These are phyloP conservation scores for Calycina marina DNA, from an alignment of 2,329 filamentous ascomycete genomes.

Conservation along the genomic window DNA sequence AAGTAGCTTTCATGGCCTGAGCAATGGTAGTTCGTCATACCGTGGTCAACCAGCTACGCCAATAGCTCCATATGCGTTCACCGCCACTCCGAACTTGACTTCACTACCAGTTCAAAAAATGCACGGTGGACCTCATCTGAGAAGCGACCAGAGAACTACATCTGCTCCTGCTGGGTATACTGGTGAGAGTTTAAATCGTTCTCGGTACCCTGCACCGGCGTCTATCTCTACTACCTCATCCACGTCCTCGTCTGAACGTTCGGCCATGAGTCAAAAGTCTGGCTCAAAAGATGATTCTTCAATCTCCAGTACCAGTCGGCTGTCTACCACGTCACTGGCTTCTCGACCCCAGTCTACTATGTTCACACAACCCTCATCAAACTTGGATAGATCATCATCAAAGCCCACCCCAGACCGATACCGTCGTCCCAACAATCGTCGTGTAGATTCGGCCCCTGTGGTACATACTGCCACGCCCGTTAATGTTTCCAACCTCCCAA, in stretches of 20 bases:
- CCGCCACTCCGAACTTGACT: slow-evolving; percentile 48
- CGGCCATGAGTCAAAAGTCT: slow-evolving; percentile 26
- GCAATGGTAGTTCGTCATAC: slow-evolving; percentile 33
- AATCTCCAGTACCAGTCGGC: slow-evolving; percentile 25
- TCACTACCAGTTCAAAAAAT: slow-evolving; percentile 26
- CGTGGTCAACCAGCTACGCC: slow-evolving; percentile 36
- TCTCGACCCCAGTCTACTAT: slow-evolving; percentile 26
- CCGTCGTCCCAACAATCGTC: slow-evolving; percentile 47
- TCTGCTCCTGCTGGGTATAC: slow-evolving; percentile 32
- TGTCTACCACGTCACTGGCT: slow-evolving; percentile 12
- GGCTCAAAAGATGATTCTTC: slow-evolving; percentile 39
- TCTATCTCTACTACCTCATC: slow-evolving; percentile 32
- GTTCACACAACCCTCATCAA: too few species aligned
- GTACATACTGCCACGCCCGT: slow-evolving; percentile 17
- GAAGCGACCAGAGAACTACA: slow-evolving; percentile 38
- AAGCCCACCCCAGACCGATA: slow-evolving; percentile 76
- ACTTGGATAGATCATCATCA: too few species aligned
- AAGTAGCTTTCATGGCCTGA: slow-evolving; percentile 35
- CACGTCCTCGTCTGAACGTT: slow-evolving; percentile 22
- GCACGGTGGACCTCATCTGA: slow-evolving; percentile 31
- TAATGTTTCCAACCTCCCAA: slow-evolving; percentile 37
- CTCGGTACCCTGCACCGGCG: slow-evolving; percentile 33
- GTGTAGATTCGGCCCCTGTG: slow-evolving; percentile 25
- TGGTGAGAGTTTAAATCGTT: slow-evolving; percentile 23
- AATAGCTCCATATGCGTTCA: slow-evolving; percentile 67